Evolutionary conservation across 2,329 filamentous ascomycete genomes (phyloP).

Genomic region (Passalora sequoiae): DNA sequence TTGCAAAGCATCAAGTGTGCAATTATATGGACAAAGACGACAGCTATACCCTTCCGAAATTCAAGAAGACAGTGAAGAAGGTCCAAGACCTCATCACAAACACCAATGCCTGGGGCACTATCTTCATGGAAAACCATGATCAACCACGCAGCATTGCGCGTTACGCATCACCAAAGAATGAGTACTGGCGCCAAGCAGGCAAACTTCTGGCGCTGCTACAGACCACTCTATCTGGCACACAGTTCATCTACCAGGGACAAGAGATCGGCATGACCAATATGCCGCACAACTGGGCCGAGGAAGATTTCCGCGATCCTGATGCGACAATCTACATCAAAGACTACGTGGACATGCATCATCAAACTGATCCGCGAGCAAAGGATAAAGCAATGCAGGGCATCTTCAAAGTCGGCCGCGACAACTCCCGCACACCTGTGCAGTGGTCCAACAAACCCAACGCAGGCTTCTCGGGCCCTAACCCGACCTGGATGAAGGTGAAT

Average conservation of each 20-base stretch:
- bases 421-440: conserved; percentile 66
- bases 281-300: conserved; percentile 50
- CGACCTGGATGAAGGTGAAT: conserved; percentile 68
- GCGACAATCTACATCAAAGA: conserved; percentile 41
- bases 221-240: conserved; percentile 55
- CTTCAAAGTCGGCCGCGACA: conserved; percentile 61
- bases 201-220: conserved; percentile 59
- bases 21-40: conserved; percentile 28
- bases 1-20: conserved; percentile 22
- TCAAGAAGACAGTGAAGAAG: conserved; percentile 21
- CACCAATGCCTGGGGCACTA: conserved; percentile 59
- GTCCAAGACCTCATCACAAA: conserved; percentile 48
- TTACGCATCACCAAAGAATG: conserved; percentile 26
- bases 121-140: conserved; percentile 63
- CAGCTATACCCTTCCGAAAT: conserved; percentile 25
- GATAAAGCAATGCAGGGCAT: conserved; percentile 43
- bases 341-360: conserved; percentile 61
- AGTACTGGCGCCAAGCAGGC: conserved; percentile 45
- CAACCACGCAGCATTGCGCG: conserved; percentile 55
- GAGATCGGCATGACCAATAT: conserved; percentile 64
- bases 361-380: conserved; percentile 23
- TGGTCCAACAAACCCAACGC: conserved; percentile 59
- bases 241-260: conserved; percentile 66
- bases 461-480: conserved; percentile 56
- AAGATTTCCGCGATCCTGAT: conserved; percentile 22